Base-by-base conservation (phyloP, 805 yeast species). In the Kuraishia borneana region DNA sequence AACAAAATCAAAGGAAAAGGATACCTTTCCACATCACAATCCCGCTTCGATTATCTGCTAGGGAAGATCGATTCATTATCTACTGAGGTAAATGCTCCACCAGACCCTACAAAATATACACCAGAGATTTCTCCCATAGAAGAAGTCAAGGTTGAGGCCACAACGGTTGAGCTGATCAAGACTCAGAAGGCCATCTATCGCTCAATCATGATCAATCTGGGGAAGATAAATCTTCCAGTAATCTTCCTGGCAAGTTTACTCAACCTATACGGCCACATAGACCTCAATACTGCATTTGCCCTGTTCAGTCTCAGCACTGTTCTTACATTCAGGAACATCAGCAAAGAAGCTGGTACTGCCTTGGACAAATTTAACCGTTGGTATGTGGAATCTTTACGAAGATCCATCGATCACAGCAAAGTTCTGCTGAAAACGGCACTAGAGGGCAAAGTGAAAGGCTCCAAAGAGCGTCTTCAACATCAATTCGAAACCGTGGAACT, bases 261-360 rank as follows among this genome's bases (percentile, higher is more conserved):
- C 12, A 20, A 34, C 18, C 21, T 34, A 7, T 34, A 21, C 22
- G 32, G 29, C 16, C 22, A 19, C 12, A 20, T 41, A 18, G 39
- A 38, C 3, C 19, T 41, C 25, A 38, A 41, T 21, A 36, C 43
- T 3, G 23, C 48, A 47, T 53, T 61, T 40, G 68, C 63, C 59
- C 61, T 61, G 42, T 61, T 65, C 30, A 63, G 66, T 37, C 58
- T 51, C 29, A 69, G 69, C 49, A 58, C 61, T 43, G 64, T 51
- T 46, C 57, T 70, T 35, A 58, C 37, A 36, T 45, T 45, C 44
- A 65, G 51, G 42, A 64, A 52, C 20, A 34, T 41, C 34, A 33
- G 38, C 25, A 33, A 33, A 14, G 27, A 23, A 3, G 26, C 34
- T 3, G 23, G 34, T 17, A 13, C 17, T 9, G 33, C 32, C n/a